Evolutionary conservation across 768 basidiomycete genomes (phyloP), one percentile per base, ranked within the genome.

Genomic region (Asterophora parasitica): DNA sequence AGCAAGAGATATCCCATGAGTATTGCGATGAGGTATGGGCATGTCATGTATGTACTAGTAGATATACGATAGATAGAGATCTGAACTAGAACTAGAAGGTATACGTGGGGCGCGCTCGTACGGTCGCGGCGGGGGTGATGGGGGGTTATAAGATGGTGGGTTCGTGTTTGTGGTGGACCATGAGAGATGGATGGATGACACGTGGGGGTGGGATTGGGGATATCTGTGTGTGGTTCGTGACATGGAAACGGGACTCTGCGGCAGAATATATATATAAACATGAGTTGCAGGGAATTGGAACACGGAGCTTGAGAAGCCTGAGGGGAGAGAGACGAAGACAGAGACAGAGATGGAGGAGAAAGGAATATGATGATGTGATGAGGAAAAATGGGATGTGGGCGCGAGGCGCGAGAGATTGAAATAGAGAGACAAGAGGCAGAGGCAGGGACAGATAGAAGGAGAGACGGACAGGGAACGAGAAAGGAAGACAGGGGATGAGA

Each of bases 41-140:
- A 65, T 61, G 63, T 54, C 61, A 66, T 62, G 52, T 68, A 68
- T 60, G 64, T 68, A 67, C 61, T 65, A 64, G 55, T 65, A 70
- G 65, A 69, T 71, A 69, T 69, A 72, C 61, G 65, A 68, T 73
- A 73, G 64, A 71, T 67, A 69, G 63, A 38, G 46, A 55, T 57
- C 53, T 6, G 23, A 23, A 23, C 23, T 23, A 23, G 23, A 23
- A 23, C 23, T 23, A 54, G 57, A 60, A 64, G 58, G 58, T 55
- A 59, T 60, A 61, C 49, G 47, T 58, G 58, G 52, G 51, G 58
- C 47, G 46, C n/a, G n/a, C n/a, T n/a, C n/a, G 42, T 50, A 49
- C 46, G 48, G 33, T 43, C 33, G 48, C 41, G 46, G 20, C 34
- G 44, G 45, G 41, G 32, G 40, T 40, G 34, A n/a, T 7, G 12